phyloP scores from a whole-genome alignment of 306 rosid genomes.

The Vigna nakashimae region DNA sequence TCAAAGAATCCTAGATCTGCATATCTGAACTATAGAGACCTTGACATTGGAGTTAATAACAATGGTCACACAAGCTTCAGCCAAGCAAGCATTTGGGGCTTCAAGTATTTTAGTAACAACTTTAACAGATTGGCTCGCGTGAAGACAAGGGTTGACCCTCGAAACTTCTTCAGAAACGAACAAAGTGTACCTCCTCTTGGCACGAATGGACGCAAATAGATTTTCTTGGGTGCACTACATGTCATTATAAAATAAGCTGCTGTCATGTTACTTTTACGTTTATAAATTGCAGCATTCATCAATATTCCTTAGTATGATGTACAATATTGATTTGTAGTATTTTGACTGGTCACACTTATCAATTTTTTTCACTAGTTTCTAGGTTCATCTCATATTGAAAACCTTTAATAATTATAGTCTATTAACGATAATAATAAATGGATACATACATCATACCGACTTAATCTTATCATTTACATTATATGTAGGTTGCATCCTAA shows the following conservation, averaged over 20 bases:
- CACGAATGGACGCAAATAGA: slow-evolving; percentile 26
- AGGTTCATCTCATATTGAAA: not conserved
- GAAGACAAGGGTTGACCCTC: slow-evolving; percentile 48
- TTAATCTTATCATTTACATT: too few species aligned
- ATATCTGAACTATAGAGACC: slow-evolving; percentile 45
- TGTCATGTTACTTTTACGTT: not conserved
- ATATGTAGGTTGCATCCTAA: too few species aligned
- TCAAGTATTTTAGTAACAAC: slow-evolving; percentile 46
- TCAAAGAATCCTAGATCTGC: slow-evolving; percentile 49
- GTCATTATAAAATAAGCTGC: slow-evolving; percentile 14
- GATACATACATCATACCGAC: not conserved
- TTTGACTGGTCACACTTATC: not conserved
- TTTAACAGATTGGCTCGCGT: slow-evolving; percentile 39
- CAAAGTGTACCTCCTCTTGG: slow-evolving; percentile 47
- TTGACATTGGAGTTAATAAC: slow-evolving; percentile 46
- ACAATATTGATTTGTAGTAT: too few species aligned
- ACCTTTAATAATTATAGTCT: not conserved
- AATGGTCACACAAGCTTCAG: slow-evolving; percentile 42
- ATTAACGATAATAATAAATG: not conserved
- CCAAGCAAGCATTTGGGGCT: slow-evolving; percentile 50
- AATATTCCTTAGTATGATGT: not conserved
- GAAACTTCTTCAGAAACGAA: slow-evolving; percentile 45
- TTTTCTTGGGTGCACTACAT: not conserved
- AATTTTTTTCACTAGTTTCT: not conserved
- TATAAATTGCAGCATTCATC: not conserved